phyloP scores from a whole-genome alignment of 1,139 yeast genomes.

The Diutina scorzettiae region DNA sequence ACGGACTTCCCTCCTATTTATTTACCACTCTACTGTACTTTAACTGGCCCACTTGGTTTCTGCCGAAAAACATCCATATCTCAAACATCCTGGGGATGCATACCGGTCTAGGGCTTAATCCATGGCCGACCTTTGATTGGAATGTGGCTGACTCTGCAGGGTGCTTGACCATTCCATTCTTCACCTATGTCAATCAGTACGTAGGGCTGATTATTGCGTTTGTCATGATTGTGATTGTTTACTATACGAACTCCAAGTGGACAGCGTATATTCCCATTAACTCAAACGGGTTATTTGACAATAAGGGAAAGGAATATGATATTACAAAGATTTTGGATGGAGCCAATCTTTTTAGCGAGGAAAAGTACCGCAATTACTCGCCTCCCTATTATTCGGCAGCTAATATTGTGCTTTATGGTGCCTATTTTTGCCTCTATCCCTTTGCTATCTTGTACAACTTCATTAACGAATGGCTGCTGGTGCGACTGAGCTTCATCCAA shows the following conservation, averaged over 20 bases:
- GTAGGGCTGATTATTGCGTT: constrained; percentile 25
- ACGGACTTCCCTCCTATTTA: constrained; percentile 32
- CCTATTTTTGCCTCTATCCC: constrained; percentile 30
- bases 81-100: constrained; percentile 27
- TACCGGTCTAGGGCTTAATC: constrained; percentile 32
- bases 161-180: constrained; percentile 20
- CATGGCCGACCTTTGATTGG: constrained; percentile 35
- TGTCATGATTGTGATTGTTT: constrained; percentile 18
- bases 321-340: constrained; percentile 23
- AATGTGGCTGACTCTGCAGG: constrained; percentile 23
- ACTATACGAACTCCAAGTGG: constrained; percentile 29
- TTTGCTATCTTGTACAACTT: constrained; percentile 34
- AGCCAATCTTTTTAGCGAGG: constrained; percentile 20
- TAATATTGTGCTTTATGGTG: constrained; percentile 30
- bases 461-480: constrained; percentile 33
- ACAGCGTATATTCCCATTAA: constrained; percentile 29
- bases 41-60: constrained; percentile 40
- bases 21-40: constrained; percentile 30
- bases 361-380: constrained; percentile 21
- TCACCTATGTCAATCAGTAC: constrained; percentile 25
- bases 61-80: constrained; percentile 27
- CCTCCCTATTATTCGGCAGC: constrained; percentile 36
- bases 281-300: constrained; percentile 25
- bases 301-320: constrained; percentile 22
- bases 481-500: constrained; percentile 27